A percentile compares a stretch with the other conserved stretches of the same genome.
Evolutionary conservation across 1,284 basidiomycete species (phyloP).

Genomic region (Naganishia sp.): DNA sequence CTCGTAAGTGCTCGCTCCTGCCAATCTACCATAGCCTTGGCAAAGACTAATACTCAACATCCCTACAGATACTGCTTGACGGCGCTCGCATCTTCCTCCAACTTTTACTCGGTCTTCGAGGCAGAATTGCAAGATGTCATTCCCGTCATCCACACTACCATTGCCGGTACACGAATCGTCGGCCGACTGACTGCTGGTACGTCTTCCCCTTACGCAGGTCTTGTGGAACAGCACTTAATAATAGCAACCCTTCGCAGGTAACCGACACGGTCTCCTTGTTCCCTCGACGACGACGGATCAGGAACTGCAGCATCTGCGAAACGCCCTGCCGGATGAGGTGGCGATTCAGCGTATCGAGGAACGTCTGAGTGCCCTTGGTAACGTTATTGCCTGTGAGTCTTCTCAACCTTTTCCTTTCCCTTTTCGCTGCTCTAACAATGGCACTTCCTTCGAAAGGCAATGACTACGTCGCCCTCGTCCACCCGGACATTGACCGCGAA

Average conservation of each 20-base stretch:
- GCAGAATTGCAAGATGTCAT: slow-evolving; percentile 89
- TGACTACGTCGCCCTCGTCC: slow-evolving; percentile 94
- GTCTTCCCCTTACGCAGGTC: slow-evolving; percentile 30
- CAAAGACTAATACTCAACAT: background rate
- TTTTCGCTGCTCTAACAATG: background rate
- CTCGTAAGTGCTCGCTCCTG: slow-evolving; percentile 51
- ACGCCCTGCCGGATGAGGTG: slow-evolving; percentile 88
- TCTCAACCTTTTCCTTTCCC: background rate
- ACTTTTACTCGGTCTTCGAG: slow-evolving; percentile 98
- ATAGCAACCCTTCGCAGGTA: slow-evolving; percentile 60
- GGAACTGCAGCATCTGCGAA: slow-evolving; percentile 95
- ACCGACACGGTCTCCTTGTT: slow-evolving; percentile 93
- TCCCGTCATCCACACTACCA: slow-evolving; percentile 95
- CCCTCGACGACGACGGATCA: slow-evolving; percentile 96
- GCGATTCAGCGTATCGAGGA: slow-evolving; percentile 96
- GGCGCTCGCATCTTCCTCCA: slow-evolving; percentile 91
- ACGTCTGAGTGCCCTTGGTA: slow-evolving; percentile 91
- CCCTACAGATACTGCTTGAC: slow-evolving; percentile 76
- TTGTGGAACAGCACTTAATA: background rate
- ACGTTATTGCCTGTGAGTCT: slow-evolving; percentile 81
- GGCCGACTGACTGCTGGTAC: slow-evolving; percentile 88
- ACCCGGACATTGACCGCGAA: slow-evolving; percentile 96
- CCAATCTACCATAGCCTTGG: background rate
- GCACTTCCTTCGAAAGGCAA: slow-evolving; percentile 57
- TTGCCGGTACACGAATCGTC: slow-evolving; percentile 91